Percentiles rank a stretch among this genome's conserved stretches.
Conservation (phyloP, 768 basidiomycete genomes). For the Leccinum obscurum region DNA sequence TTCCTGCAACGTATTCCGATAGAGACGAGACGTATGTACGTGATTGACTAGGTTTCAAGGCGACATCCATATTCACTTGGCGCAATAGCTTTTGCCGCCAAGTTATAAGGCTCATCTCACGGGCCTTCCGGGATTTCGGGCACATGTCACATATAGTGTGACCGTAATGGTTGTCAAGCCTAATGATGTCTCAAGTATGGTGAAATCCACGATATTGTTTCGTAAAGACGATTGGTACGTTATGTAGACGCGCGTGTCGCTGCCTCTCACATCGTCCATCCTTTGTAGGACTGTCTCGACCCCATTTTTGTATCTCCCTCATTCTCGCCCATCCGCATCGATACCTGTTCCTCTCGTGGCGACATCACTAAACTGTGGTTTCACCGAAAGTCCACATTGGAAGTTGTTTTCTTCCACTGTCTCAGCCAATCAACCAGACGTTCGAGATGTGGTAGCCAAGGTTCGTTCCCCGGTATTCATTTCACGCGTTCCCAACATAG, state of each 20-base stretch:
- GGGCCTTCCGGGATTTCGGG: conserved; percentile 72
- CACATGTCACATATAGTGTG: conserved; percentile 63
- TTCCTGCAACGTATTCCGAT: conserved; percentile 60
- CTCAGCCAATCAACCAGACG: conserved; percentile 35
- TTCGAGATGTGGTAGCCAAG: conserved; percentile 41
- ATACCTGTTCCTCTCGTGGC: conserved; percentile 47
- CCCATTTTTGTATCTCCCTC: conserved; percentile 64
- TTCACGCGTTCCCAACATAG: neutral
- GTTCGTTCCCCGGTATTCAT: conserved; percentile 18
- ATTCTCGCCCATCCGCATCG: conserved; percentile 56
- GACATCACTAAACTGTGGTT: conserved; percentile 36
- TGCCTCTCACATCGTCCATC: neutral
- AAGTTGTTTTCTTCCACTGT: conserved; percentile 43
- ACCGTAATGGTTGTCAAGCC: conserved; percentile 43
- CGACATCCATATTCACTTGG: conserved; percentile 4
- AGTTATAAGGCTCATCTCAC: conserved; percentile 66
- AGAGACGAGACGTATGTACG: conserved; percentile 61
- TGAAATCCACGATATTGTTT: conserved; percentile 51
- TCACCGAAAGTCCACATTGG: conserved; percentile 52
- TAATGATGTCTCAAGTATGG: conserved; percentile 33
- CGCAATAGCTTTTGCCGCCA: conserved; percentile 62
- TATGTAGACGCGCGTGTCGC: conserved; percentile 18
- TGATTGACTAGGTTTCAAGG: conserved; percentile 13
- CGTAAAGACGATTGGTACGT: conserved; percentile 53
- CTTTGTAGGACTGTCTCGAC: conserved; percentile 52